Evolutionary conservation across 2,329 filamentous ascomycete species (phyloP).

Genomic region (Penicillium sp.): DNA sequence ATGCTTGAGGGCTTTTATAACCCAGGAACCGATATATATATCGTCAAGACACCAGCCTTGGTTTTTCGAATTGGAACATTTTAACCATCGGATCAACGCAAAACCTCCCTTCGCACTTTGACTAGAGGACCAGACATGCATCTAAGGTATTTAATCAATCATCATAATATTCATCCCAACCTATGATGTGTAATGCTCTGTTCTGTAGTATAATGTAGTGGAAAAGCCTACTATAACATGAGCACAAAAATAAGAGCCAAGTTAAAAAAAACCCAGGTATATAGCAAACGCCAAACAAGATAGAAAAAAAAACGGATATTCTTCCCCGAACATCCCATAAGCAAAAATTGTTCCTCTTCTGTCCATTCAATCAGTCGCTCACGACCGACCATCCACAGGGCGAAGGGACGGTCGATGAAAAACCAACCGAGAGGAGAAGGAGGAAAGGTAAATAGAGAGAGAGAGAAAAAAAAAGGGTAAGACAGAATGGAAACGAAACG

Average conservation of each 20-base stretch:
- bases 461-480: conserved; percentile 4
- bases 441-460: background rate
- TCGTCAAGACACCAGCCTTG: too few species aligned
- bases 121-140: background rate
- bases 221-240: background rate
- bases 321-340: background rate
- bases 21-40: too few species aligned
- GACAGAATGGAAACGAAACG: background rate
- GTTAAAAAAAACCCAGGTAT: conserved; percentile 20
- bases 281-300: conserved; percentile 19
- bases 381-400: too few species aligned
- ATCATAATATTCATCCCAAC: conserved; percentile 16
- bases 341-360: too few species aligned
- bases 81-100: too few species aligned
- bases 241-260: background rate
- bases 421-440: background rate
- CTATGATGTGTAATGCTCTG: background rate
- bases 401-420: background rate
- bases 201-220: background rate
- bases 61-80: too few species aligned
- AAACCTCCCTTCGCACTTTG: too few species aligned
- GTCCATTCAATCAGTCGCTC: too few species aligned
- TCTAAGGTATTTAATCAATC: background rate
- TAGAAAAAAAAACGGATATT: conserved; percentile 2
- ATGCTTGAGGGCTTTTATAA: too few species aligned